Base-by-base conservation (phyloP, 2,329 filamentous ascomycete species). In the Penicillium sp. region DNA sequence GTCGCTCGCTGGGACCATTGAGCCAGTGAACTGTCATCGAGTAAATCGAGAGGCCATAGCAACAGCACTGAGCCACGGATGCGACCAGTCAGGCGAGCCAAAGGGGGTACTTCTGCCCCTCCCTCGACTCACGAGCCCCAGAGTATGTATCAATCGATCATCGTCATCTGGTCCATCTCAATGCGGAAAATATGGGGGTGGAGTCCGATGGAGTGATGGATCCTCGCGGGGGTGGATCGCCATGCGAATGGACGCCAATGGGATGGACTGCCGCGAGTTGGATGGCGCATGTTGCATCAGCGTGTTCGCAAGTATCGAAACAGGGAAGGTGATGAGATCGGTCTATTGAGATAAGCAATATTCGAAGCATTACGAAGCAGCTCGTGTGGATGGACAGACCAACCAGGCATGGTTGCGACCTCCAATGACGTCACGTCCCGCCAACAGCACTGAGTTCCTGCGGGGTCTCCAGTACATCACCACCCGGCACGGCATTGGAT, bases 171-270 rank as follows among this genome's bases (percentile, higher is more conserved):
- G 35, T 20, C 17, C 31, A 42, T 42, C 31, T 38, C 38, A 41
- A 55, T 47, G 54, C 41, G 57, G 56, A 59, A 57, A 54, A 43
- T 57, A 51, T 55, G 52, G 53, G 47, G 52, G 52, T 61, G 53
- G 57, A 48, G 34, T 42, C 42, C 41, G 43, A 57, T 53, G n/a
- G 47, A 34, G 15, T 37, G 31, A 49, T 49, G 31, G 37, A 53
- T 39, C 17, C 25, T 42, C 49, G 15, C 11, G 22, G 35, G 22
- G 31, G 59, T 60, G 58, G 62, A 49, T 43, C 62, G 59, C 52
- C 38, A 60, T 41, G 57, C 54, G 52, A 56, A 58, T 54, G 10
- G 12, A 62, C 31, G 37, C 58, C 59, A 60, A 55, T 65, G 15
- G 37, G 10, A 49, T 47, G 10, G 12, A 55, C 41, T 4, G 37